A percentile compares a stretch with the other conserved stretches of the same genome.
phyloP scores from a whole-genome alignment of 306 rosid species.

The Glycyrrhiza uralensis region DNA sequence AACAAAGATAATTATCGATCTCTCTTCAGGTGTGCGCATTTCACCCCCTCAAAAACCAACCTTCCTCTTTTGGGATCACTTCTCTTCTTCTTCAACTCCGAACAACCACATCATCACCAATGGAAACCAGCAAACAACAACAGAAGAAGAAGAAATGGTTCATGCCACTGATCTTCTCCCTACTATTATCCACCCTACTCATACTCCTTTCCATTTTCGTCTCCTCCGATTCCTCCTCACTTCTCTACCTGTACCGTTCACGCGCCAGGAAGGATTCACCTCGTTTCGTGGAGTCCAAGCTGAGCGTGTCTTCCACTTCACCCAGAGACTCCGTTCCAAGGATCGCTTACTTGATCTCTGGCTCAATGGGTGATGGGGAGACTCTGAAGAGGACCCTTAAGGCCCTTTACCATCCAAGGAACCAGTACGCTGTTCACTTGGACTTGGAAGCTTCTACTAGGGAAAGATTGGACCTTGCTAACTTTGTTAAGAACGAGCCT shows the following conservation, averaged over 20 bases:
- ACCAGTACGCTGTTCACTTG: constrained; percentile 51
- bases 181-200: constrained; percentile 34
- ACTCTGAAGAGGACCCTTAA: constrained; percentile 40
- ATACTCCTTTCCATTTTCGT: constrained; percentile 31
- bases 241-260: constrained; percentile 20
- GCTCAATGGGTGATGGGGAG: constrained; percentile 44
- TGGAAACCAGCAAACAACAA: constrained; percentile 45
- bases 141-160: constrained; percentile 44
- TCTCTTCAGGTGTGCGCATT: neutral
- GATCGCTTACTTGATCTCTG: constrained; percentile 53
- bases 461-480: constrained; percentile 42
- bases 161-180: constrained; percentile 30
- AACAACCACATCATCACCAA: neutral
- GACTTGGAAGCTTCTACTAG: constrained; percentile 42
- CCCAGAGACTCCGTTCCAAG: constrained; percentile 21
- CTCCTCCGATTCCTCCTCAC: constrained; percentile 34
- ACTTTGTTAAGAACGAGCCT: constrained; percentile 36
- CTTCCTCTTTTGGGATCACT: neutral
- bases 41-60: neutral
- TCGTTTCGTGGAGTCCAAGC: constrained; percentile 48
- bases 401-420: constrained; percentile 49
- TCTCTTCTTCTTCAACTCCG: no score
- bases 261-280: neutral
- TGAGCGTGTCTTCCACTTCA: constrained; percentile 24
- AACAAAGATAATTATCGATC: neutral